Percentiles rank a stretch among this genome's conserved stretches.
Evolutionary conservation across 768 basidiomycete species (phyloP).

Genomic region (Rubroboletus pulcherrimus): DNA sequence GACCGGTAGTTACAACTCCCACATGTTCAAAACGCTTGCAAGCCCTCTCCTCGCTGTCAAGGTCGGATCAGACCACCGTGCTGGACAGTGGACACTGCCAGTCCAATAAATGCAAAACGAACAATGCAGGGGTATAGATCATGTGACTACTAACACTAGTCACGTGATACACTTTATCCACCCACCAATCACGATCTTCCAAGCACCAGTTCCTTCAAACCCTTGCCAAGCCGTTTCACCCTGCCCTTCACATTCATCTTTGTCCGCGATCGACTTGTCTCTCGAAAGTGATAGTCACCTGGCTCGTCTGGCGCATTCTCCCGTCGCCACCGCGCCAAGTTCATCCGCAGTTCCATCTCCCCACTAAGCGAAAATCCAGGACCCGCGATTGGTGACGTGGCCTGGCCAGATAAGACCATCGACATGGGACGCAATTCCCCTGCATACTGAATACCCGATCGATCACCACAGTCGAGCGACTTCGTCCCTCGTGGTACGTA

Average conservation of each 20-base stretch:
- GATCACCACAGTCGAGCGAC: slow-evolving; percentile 30
- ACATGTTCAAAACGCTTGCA: not conserved
- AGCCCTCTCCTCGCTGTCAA: not conserved
- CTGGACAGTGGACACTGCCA: not conserved
- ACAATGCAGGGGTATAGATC: slow-evolving; percentile 7
- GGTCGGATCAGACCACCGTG: not conserved
- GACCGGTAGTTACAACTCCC: not conserved
- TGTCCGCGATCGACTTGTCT: slow-evolving; percentile 19
- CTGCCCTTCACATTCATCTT: slow-evolving; percentile 23
- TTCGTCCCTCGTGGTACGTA: slow-evolving; percentile 30
- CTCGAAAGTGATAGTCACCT: slow-evolving; percentile 30
- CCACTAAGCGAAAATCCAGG: slow-evolving; percentile 56
- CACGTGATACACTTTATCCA: not conserved
- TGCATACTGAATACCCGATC: slow-evolving; percentile 15
- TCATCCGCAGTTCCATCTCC: slow-evolving; percentile 57
- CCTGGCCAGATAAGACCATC: slow-evolving; percentile 22
- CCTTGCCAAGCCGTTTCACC: slow-evolving; percentile 30
- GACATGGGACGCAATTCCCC: slow-evolving; percentile 28
- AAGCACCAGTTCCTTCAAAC: slow-evolving; percentile 31
- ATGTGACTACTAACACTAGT: slow-evolving; percentile 1
- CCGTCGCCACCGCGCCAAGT: slow-evolving; percentile 39
- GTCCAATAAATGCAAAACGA: not conserved
- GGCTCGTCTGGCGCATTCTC: slow-evolving; percentile 31
- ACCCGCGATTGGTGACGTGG: slow-evolving; percentile 13
- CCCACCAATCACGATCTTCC: slow-evolving; percentile 19